Evolutionary conservation across 176 grass and related monocot species (phyloP).

Genomic region (Luzula sylvatica): DNA sequence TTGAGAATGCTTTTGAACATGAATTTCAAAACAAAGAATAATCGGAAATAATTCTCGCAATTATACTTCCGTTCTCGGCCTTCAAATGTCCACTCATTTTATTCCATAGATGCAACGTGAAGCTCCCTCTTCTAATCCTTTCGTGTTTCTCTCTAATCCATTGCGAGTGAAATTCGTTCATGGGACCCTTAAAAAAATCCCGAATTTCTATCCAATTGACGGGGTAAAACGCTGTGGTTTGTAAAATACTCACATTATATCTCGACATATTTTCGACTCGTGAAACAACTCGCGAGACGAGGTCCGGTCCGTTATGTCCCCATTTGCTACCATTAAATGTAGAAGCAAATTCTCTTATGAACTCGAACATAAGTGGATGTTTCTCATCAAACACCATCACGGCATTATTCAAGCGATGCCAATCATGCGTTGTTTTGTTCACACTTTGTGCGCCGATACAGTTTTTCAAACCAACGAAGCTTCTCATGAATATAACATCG

Average conservation of each 20-base stretch:
- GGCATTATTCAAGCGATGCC: conserved; percentile 77
- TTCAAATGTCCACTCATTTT: conserved; percentile 38
- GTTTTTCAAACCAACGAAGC: conserved; percentile 42
- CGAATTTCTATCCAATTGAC: conserved; percentile 66
- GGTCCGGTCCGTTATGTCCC: conserved; percentile 84
- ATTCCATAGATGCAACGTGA: conserved; percentile 81
- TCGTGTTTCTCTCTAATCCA: conserved; percentile 51
- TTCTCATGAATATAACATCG: conserved; percentile 53
- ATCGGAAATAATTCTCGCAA: conserved; percentile 37
- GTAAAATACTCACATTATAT: conserved; percentile 39
- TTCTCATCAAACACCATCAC: conserved; percentile 70
- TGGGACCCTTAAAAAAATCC: conserved; percentile 50
- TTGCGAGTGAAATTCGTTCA: conserved; percentile 11
- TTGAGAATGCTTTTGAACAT: conserved; percentile 3
- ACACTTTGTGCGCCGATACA: conserved; percentile 59
- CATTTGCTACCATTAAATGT: conserved; percentile 78
- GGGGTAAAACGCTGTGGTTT: conserved; percentile 69
- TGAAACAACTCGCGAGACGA: conserved; percentile 63
- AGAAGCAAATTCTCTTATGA: conserved; percentile 64
- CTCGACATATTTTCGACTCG: conserved; percentile 13
- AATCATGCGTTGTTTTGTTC: conserved; percentile 39
- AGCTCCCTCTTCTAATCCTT: conserved; percentile 42
- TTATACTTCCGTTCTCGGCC: conserved; percentile 63
- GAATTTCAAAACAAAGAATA: conserved; percentile 71
- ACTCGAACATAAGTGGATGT: conserved; percentile 59